Evolutionary conservation across 805 yeast genomes (phyloP).

Genomic region (Yamadazyma phyllophila): DNA sequence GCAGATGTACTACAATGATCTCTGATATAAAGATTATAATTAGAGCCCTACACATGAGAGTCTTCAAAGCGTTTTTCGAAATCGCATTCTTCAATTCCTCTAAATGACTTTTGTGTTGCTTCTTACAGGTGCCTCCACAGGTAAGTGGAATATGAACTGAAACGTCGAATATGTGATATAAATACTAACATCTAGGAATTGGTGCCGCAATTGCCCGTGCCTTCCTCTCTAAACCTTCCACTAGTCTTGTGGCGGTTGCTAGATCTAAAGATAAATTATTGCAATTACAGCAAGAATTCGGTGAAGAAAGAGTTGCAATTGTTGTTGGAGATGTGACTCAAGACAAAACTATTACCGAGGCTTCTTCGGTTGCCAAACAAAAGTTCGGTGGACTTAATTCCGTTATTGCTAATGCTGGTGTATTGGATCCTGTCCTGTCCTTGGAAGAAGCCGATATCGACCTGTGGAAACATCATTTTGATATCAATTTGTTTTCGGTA

Average conservation of each 20-base stretch:
- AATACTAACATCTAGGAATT: conserved; percentile 49
- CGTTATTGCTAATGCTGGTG: conserved; percentile 77
- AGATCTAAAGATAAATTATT: conserved; percentile 54
- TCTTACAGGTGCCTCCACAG: conserved; percentile 65
- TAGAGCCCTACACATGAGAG: too few relatives aligned
- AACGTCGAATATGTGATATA: not conserved
- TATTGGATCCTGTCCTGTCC: conserved; percentile 70
- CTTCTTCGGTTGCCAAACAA: conserved; percentile 45
- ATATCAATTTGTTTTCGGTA: conserved; percentile 75
- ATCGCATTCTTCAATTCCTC: not conserved
- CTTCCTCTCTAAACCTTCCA: conserved; percentile 37
- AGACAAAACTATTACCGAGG: conserved; percentile 24
- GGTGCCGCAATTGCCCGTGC: conserved; percentile 71
- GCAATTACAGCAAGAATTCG: conserved; percentile 42
- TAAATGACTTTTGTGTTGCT: conserved; percentile 30
- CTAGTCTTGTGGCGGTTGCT: conserved; percentile 65
- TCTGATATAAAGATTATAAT: too few relatives aligned
- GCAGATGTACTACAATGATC: too few relatives aligned
- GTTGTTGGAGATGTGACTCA: conserved; percentile 60
- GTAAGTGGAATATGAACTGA: conserved; percentile 25
- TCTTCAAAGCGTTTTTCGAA: not conserved
- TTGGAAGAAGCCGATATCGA: conserved; percentile 50
- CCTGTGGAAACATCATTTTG: conserved; percentile 64
- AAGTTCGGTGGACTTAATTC: conserved; percentile 61
- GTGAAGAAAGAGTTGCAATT: conserved; percentile 46